Evolutionary conservation across 2,329 filamentous ascomycete genomes (phyloP), one percentile per base, ranked within the genome.

Genomic region (Fusarium metavorans): DNA sequence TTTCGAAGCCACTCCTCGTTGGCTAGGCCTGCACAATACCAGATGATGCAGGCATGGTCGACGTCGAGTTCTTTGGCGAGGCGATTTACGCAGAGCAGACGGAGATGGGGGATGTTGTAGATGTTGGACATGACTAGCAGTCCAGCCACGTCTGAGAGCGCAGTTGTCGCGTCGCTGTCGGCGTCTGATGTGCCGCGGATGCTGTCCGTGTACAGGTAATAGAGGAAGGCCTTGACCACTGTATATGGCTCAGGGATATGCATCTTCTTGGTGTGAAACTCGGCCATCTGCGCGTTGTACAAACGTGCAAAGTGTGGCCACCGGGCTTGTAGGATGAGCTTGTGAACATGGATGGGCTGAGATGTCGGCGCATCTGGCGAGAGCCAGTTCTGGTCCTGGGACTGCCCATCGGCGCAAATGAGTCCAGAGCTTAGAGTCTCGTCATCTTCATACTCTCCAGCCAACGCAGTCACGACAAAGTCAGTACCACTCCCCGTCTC

Each of bases 41-140:
- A 99, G 66, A 98, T 95, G 76, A 97, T 93, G 74, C 97, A 98
- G 4, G 96, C 96, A 80, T 98, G 95, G 70, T 97, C 94, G 43
- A 98, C 93, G 80, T 98, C 96, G 4, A 99, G 89, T 80, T 99
- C 97, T 71, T 94, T 93, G 66, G 94, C 93, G 5, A 99, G 88
- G 10, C 97, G 91, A 81, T 98, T 96, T 64, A 98, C 94, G 81
- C 96, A 98, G 2, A 98, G 88, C 9, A 98, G 89, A 23, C 96
- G 93, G 27, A 99, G 90, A 76, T 97, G 95, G 1, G 95, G 95
- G 85, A 99, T 97, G 80, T 98, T 96, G 85, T 99, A 99, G 56
- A 98, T 94, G 82, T 98, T 98, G 50, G 95, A 95, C 94, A 99
- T 97, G 74, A 99, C 96, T 4, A 99, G 89, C 83, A 99, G 91